These are phyloP conservation scores for Chaetomiaceae sp. DNA, from an alignment of 2,329 filamentous ascomycete genomes.

Conservation along the genomic window DNA sequence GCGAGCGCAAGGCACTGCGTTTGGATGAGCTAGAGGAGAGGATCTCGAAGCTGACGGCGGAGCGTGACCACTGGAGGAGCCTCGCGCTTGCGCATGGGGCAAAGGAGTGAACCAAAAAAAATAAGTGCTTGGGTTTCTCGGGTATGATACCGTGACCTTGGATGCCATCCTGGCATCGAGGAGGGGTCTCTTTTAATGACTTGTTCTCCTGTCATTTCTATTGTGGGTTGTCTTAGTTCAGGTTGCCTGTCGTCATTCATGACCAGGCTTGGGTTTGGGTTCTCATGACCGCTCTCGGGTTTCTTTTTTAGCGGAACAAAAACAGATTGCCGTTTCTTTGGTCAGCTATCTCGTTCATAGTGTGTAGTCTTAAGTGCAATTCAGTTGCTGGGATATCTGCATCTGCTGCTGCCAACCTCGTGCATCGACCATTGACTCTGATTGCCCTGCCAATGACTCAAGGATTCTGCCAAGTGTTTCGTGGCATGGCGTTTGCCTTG, in stretches of 20 bases:
- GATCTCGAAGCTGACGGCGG: slow-evolving; percentile 62
- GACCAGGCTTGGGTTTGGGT: slow-evolving; percentile 2
- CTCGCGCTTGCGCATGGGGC: slow-evolving; percentile 36
- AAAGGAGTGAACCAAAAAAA: slow-evolving; percentile 22
- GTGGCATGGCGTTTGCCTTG: too few relatives aligned
- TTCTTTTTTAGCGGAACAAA: slow-evolving; percentile 8
- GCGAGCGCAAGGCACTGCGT: slow-evolving; percentile 74
- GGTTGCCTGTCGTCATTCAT: slow-evolving; percentile 2
- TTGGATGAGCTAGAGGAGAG: slow-evolving; percentile 67
- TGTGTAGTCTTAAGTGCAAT: too few relatives aligned
- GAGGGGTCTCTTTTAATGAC: slow-evolving; percentile 21
- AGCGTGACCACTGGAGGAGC: slow-evolving; percentile 61
- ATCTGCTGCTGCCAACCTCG: too few relatives aligned
- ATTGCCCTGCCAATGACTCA: too few relatives aligned
- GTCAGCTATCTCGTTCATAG: not conserved
- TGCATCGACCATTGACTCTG: too few relatives aligned
- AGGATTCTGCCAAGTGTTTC: too few relatives aligned
- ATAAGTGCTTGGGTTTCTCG: slow-evolving; percentile 14
- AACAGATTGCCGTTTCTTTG: not conserved
- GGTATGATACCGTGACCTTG: slow-evolving; percentile 22
- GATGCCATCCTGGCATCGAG: slow-evolving; percentile 16
- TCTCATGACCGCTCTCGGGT: slow-evolving; percentile 1
- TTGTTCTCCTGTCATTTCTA: slow-evolving; percentile 14
- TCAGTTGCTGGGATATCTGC: too few relatives aligned
- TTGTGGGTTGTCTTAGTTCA: slow-evolving; percentile 6